Percentiles rank a stretch among this genome's conserved stretches.
These are phyloP conservation scores for Polyporus arcularius DNA, from an alignment of 768 basidiomycete species.

Conservation along the genomic window DNA sequence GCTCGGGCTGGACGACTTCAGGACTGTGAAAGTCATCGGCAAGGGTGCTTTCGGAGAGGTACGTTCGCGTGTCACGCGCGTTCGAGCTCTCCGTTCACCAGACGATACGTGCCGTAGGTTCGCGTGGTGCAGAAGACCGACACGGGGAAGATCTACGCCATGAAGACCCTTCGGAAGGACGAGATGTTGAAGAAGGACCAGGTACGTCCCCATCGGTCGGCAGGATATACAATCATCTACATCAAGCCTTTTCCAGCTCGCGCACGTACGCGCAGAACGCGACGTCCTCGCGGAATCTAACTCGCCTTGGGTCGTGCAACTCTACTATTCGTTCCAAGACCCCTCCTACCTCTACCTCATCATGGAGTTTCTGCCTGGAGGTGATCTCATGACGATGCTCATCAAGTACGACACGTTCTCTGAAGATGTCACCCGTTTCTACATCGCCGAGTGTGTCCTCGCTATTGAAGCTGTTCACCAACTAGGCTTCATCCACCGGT, in stretches of 20 bases:
- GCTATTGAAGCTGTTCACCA: slow-evolving; percentile 98
- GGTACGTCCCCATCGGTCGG: slow-evolving; percentile 44
- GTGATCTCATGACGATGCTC: slow-evolving; percentile 99
- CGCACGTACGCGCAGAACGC: slow-evolving; percentile 96
- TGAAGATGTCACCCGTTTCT: slow-evolving; percentile 97
- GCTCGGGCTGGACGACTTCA: slow-evolving; percentile 88
- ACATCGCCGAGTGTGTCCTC: slow-evolving; percentile 97
- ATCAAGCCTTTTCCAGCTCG: slow-evolving; percentile 59
- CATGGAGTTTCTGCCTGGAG: slow-evolving; percentile 99
- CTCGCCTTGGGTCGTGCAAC: slow-evolving; percentile 94
- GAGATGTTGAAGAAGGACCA: slow-evolving; percentile 99
- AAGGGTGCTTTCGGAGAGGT: slow-evolving; percentile 99
- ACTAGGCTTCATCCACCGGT: slow-evolving; percentile 98
- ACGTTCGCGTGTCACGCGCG: slow-evolving; percentile 24
- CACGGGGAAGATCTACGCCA: slow-evolving; percentile 97
- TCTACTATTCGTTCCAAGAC: slow-evolving; percentile 99
- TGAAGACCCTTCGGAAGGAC: slow-evolving; percentile 96
- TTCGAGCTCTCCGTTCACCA: not conserved
- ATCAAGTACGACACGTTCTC: slow-evolving; percentile 99
- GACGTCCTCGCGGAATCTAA: slow-evolving; percentile 96
- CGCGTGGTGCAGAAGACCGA: slow-evolving; percentile 95
- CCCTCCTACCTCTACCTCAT: slow-evolving; percentile 89
- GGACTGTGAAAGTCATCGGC: slow-evolving; percentile 97
- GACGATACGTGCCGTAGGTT: slow-evolving; percentile 47
- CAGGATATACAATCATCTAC: not conserved